phyloP scores from a whole-genome alignment of 306 rosid species.

The Astragalus membranaceus region DNA sequence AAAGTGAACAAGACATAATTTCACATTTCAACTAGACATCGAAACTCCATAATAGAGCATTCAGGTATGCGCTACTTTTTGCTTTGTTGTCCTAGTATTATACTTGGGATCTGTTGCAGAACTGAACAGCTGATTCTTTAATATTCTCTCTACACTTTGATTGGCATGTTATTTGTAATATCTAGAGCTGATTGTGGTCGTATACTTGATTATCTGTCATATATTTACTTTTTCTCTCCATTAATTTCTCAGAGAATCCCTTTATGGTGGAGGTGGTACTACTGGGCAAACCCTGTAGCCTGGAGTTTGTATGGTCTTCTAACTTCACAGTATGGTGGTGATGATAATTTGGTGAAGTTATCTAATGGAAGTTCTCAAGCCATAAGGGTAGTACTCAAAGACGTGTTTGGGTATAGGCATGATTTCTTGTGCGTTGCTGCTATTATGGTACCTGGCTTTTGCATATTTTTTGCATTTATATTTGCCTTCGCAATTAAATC shows the following conservation, averaged over 20 bases:
- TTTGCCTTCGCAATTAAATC: conserved; percentile 93
- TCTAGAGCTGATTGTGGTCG: not conserved
- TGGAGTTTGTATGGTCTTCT: conserved; percentile 93
- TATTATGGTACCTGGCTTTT: conserved; percentile 78
- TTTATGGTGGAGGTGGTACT: conserved; percentile 99
- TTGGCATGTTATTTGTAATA: conserved; percentile 6
- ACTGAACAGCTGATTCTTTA: not conserved
- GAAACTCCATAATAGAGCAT: not conserved
- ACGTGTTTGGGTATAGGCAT: conserved; percentile 70
- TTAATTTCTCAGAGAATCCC: conserved; percentile 76
- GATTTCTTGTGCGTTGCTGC: conserved; percentile 73
- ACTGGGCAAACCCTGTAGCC: conserved; percentile 96
- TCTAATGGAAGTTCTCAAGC: conserved; percentile 48
- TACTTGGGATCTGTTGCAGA: too few relatives aligned
- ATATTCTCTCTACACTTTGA: not conserved
- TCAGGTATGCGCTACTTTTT: not conserved
- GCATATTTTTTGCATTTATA: conserved; percentile 66
- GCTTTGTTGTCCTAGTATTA: not conserved
- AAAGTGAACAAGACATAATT: too few relatives aligned
- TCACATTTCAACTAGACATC: too few relatives aligned
- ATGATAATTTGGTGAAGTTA: conserved; percentile 45
- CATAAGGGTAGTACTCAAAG: conserved; percentile 44
- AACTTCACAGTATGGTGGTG: conserved; percentile 81
- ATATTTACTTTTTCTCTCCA: not conserved
- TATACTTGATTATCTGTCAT: not conserved